Percentiles rank a stretch among this genome's conserved stretches.
phyloP scores from a whole-genome alignment of 2,329 filamentous ascomycete genomes.

The Pestalotiopsis sp. region DNA sequence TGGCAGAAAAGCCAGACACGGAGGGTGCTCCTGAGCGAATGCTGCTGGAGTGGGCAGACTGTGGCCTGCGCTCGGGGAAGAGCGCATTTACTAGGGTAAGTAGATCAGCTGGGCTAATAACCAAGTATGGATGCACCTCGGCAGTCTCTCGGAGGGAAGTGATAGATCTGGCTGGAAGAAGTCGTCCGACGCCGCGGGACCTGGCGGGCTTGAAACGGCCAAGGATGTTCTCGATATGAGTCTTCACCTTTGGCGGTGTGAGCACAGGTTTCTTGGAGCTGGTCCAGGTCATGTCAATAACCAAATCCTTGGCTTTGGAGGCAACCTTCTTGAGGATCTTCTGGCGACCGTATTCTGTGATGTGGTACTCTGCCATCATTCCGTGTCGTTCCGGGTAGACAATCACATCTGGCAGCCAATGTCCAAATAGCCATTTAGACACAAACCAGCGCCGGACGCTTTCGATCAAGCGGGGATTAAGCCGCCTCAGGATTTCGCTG shows the following conservation, averaged over 20 bases:
- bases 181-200: slow-evolving; percentile 55
- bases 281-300: slow-evolving; percentile 76
- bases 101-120: slow-evolving; percentile 79
- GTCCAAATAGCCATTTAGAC: slow-evolving; percentile 89
- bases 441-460: slow-evolving; percentile 83
- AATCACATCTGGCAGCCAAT: slow-evolving; percentile 81
- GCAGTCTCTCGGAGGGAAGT: slow-evolving; percentile 75
- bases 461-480: slow-evolving; percentile 72
- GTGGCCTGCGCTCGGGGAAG: slow-evolving; percentile 74
- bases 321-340: slow-evolving; percentile 81
- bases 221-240: slow-evolving; percentile 73
- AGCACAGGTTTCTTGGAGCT: slow-evolving; percentile 58
- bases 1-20: slow-evolving; percentile 68
- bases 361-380: slow-evolving; percentile 86
- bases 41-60: slow-evolving; percentile 63
- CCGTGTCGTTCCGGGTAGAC: slow-evolving; percentile 84
- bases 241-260: slow-evolving; percentile 64
- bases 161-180: slow-evolving; percentile 72
- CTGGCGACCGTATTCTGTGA: slow-evolving; percentile 87
- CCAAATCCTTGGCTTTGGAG: slow-evolving; percentile 76
- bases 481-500: slow-evolving; percentile 77
- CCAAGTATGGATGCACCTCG: slow-evolving; percentile 78
- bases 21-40: slow-evolving; percentile 69
- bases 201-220: slow-evolving; percentile 61
- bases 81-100: slow-evolving; percentile 80